Conservation (phyloP, 116 monocot genomes). For the Dioscorea cayenensis region DNA sequence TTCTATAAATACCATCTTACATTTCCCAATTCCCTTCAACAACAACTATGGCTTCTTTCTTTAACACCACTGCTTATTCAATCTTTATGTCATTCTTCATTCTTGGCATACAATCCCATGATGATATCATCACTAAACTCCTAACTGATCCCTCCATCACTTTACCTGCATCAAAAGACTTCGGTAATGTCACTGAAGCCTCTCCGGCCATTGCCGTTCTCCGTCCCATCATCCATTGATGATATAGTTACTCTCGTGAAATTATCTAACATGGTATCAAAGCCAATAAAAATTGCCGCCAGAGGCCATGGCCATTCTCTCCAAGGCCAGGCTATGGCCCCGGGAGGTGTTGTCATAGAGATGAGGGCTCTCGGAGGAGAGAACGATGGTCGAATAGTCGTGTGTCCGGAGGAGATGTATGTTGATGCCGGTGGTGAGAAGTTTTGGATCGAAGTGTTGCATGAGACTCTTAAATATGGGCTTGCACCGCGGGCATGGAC, state of each 20-base stretch:
- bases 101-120: conserved; percentile 6
- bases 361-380: conserved; percentile 8
- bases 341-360: conserved; percentile 23
- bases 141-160: conserved; percentile 2
- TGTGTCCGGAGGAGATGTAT: not conserved
- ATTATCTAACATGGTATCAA: not conserved
- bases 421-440: conserved; percentile 38
- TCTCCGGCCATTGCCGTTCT: conserved; percentile 17
- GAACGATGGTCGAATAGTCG: not conserved
- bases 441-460: conserved; percentile 30
- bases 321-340: conserved; percentile 28
- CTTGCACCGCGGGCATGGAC: conserved; percentile 93
- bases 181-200: conserved; percentile 9
- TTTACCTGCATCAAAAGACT: conserved; percentile 18
- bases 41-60: not conserved
- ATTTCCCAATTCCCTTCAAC: no score
- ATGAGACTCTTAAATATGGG: conserved; percentile 26
- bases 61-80: not conserved
- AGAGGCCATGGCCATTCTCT: conserved; percentile 34
- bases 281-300: conserved; percentile 18
- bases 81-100: conserved; percentile 8
- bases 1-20: not conserved
- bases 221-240: conserved; percentile 4
- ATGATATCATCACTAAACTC: conserved; percentile 18
- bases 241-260: conserved; percentile 18